These are phyloP conservation scores for Garcia nutans DNA, from an alignment of 345 rosid species.

Conservation along the genomic window DNA sequence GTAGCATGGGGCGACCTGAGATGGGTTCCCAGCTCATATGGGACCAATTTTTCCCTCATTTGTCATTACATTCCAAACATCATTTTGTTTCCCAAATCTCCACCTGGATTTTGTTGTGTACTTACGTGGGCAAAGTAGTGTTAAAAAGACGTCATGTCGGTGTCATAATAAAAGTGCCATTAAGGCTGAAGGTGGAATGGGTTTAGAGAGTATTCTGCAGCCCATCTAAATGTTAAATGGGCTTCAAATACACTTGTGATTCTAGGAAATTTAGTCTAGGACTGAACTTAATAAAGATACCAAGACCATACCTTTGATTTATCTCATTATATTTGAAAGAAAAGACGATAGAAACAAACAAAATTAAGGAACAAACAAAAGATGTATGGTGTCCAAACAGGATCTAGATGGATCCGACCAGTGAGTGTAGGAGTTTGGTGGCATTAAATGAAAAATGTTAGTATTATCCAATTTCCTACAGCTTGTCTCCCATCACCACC, in stretches of 20 bases:
- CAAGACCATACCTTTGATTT: too few relatives aligned
- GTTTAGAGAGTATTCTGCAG: neutral
- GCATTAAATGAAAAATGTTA: constrained; percentile 10
- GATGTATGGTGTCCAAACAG: neutral
- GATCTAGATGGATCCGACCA: constrained; percentile 1
- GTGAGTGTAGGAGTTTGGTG: neutral
- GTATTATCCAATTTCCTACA: neutral
- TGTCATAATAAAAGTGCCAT: constrained; percentile 9
- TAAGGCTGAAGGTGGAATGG: neutral
- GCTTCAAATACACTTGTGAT: neutral
- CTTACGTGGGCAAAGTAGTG: neutral
- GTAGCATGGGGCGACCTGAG: too few relatives aligned
- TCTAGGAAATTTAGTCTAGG: too few relatives aligned
- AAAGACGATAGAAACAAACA: neutral
- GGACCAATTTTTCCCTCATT: neutral
- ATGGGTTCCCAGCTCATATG: neutral
- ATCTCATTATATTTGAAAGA: neutral
- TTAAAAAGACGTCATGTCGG: neutral
- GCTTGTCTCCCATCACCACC: neutral
- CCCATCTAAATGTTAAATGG: neutral
- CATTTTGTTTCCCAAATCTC: neutral
- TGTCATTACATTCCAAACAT: neutral
- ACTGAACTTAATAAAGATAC: too few relatives aligned
- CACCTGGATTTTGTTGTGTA: constrained; percentile 10
- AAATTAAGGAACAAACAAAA: neutral